phyloP scores from a whole-genome alignment of 345 rosid genomes.

The Hibiscus mutabilis region DNA sequence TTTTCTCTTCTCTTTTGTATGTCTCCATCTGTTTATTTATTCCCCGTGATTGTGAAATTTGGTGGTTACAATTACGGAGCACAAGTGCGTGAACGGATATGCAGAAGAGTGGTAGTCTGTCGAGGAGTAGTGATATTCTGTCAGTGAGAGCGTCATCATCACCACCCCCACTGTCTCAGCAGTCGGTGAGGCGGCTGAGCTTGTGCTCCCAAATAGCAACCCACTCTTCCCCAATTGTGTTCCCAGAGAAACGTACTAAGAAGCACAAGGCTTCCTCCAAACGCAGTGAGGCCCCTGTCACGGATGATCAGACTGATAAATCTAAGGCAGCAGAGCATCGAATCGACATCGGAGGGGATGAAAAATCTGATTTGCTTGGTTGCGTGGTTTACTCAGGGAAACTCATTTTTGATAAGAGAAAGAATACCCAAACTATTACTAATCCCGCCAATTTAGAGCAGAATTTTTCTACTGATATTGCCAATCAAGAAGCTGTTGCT shows the following conservation, averaged over 20 bases:
- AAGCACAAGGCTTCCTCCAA: slow-evolving; percentile 59
- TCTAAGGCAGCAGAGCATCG: slow-evolving; percentile 49
- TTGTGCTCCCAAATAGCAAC: slow-evolving; percentile 67
- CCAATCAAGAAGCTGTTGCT: slow-evolving; percentile 48
- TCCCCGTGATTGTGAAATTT: slow-evolving; percentile 17
- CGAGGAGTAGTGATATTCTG: slow-evolving; percentile 20
- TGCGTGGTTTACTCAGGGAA: slow-evolving; percentile 66
- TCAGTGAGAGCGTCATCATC: slow-evolving; percentile 20
- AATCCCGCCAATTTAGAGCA: slow-evolving; percentile 31
- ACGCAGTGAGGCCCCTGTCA: slow-evolving; percentile 17
- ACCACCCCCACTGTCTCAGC: slow-evolving; percentile 32
- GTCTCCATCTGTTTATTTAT: slow-evolving; percentile 24
- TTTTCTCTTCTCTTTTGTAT: slow-evolving; percentile 16
- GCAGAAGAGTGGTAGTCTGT: slow-evolving; percentile 47
- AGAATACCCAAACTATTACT: slow-evolving; percentile 22
- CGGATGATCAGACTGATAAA: slow-evolving; percentile 37
- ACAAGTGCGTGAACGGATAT: slow-evolving; percentile 28
- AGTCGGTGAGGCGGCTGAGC: slow-evolving; percentile 71
- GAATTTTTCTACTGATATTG: slow-evolving; percentile 33
- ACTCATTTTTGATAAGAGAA: slow-evolving; percentile 65
- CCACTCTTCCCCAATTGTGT: slow-evolving; percentile 76
- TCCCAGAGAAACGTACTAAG: slow-evolving; percentile 81
- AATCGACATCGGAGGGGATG: slow-evolving; percentile 82
- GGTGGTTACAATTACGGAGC: slow-evolving; percentile 13
- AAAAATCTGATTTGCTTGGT: slow-evolving; percentile 83